These are phyloP conservation scores for Arthroderma sp. DNA, from an alignment of 2,329 filamentous ascomycete species.

Conservation along the genomic window DNA sequence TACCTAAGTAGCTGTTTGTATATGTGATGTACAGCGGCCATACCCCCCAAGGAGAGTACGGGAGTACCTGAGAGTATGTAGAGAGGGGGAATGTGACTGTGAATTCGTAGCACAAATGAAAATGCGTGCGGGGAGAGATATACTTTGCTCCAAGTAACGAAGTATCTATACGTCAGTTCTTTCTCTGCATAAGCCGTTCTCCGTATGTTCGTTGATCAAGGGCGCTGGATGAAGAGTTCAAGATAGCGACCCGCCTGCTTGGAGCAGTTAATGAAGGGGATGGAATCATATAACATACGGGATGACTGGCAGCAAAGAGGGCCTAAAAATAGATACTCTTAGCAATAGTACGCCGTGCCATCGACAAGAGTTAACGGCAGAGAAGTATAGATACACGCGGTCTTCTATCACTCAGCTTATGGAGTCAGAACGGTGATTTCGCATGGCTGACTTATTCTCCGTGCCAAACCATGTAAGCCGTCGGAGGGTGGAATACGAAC, in stretches of 20 bases:
- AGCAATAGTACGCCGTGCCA: too few species aligned
- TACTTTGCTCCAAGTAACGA: too few species aligned
- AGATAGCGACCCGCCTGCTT: neutral
- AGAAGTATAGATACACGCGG: neutral
- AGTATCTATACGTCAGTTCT: too few species aligned
- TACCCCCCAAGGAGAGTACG: too few species aligned
- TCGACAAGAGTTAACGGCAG: neutral
- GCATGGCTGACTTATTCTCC: neutral
- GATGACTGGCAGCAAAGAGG: neutral
- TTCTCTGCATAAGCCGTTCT: too few species aligned
- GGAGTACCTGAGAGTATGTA: too few species aligned
- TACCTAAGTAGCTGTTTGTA: neutral
- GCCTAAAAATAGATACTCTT: neutral
- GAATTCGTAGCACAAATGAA: too few species aligned
- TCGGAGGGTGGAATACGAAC: neutral
- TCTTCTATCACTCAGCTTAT: neutral
- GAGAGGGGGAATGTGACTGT: too few species aligned
- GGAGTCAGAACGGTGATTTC: neutral
- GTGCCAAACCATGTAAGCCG: neutral
- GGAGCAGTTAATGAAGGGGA: neutral
- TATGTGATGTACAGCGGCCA: neutral
- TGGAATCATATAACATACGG: neutral
- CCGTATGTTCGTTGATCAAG: neutral
- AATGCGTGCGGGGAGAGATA: too few species aligned
- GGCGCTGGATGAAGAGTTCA: neutral